Percentiles rank a stretch among this genome's conserved stretches.
Evolutionary conservation across 805 yeast genomes (phyloP).

Genomic region (Tetrapisispora nanseiensis): DNA sequence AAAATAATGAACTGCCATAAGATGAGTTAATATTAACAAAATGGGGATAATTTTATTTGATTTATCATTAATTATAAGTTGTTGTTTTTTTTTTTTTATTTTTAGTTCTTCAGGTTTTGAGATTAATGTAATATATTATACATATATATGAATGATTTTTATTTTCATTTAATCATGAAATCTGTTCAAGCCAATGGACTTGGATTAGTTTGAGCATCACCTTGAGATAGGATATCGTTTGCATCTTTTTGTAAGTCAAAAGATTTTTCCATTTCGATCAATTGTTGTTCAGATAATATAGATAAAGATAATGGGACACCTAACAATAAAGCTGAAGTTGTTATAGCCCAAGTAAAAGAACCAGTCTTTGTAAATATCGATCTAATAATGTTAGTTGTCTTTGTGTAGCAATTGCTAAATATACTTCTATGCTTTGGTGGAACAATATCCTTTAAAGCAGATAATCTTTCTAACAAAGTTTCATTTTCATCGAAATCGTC

Average conservation of each 20-base stretch:
- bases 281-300: conserved; percentile 85
- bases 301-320: conserved; percentile 91
- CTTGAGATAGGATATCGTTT: conserved; percentile 63
- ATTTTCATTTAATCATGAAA: not conserved
- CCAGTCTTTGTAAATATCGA: conserved; percentile 55
- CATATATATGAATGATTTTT: too few species aligned
- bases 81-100: too few species aligned
- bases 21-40: too few species aligned
- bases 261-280: conserved; percentile 88
- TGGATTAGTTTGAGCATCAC: conserved; percentile 41
- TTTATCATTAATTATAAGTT: too few species aligned
- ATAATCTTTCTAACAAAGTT: conserved; percentile 75
- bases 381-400: conserved; percentile 34
- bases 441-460: conserved; percentile 83
- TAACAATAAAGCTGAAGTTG: conserved; percentile 73
- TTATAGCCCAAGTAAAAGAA: conserved; percentile 69
- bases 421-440: conserved; percentile 75
- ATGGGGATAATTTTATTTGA: too few species aligned
- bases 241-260: conserved; percentile 73
- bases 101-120: too few species aligned
- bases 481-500: conserved; percentile 75
- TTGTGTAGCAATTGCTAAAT: conserved; percentile 28
- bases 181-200: conserved; percentile 11
- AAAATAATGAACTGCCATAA: too few species aligned
- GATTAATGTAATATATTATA: too few species aligned